Percentiles rank a stretch among this genome's conserved stretches.
Evolutionary conservation across 1,284 basidiomycete genomes (phyloP).

Genomic region (Coniferiporia weirii): DNA sequence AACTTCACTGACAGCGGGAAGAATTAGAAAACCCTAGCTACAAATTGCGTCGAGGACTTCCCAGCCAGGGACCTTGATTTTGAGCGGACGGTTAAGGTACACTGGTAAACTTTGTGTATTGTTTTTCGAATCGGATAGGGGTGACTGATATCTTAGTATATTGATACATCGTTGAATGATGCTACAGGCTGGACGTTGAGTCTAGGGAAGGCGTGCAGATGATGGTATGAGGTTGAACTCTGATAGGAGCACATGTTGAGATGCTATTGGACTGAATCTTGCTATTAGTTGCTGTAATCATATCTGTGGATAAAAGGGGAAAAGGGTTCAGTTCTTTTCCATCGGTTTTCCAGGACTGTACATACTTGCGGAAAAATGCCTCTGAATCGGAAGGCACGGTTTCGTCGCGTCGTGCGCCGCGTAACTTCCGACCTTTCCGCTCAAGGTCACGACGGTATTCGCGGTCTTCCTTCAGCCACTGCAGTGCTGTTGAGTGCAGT

Average conservation of each 20-base stretch:
- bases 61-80: too few species aligned
- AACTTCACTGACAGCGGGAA: too few species aligned
- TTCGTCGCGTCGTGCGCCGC: slow-evolving; percentile 64
- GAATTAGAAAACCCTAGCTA: too few species aligned
- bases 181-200: neutral
- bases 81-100: too few species aligned
- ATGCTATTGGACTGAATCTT: neutral
- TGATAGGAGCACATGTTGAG: neutral
- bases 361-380: slow-evolving; percentile 85
- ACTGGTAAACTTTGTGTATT: too few species aligned
- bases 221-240: neutral
- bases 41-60: too few species aligned
- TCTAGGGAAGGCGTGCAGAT: neutral
- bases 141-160: too few species aligned
- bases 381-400: slow-evolving; percentile 78
- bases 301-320: neutral
- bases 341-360: slow-evolving; percentile 2
- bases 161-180: neutral
- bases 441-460: slow-evolving; percentile 56
- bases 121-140: too few species aligned
- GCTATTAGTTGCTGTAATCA: neutral
- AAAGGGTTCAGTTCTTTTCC: neutral
- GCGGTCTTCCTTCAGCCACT: slow-evolving; percentile 84
- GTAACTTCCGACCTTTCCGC: slow-evolving; percentile 52
- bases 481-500: slow-evolving; percentile 71